Evolutionary conservation across 257 asterid genomes (phyloP), one percentile per base, ranked within the genome.

Genomic region (Hygrophila difformis): DNA sequence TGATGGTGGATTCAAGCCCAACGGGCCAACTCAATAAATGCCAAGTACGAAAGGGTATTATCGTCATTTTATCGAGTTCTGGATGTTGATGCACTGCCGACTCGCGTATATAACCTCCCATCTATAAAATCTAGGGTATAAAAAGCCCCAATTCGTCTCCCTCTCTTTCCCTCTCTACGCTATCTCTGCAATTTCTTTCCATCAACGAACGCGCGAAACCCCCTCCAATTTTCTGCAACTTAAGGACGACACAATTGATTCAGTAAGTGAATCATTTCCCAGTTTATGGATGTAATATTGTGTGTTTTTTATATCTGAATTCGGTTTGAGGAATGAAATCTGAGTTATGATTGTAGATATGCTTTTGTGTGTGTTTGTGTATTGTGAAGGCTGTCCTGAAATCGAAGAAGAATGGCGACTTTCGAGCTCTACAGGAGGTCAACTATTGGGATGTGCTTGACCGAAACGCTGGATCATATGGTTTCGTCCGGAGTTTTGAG

Each of bases 401-500:
- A 1, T 29, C 39, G 35, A 37, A 42, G 5, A 33, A 33, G 16
- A 55, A 88, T 88, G 97, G 87, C 97, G 47, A 88, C 95, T 51
- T 88, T 88, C 43, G 97, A 88, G 76, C 68, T 88, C 55, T 84
- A 88, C 63, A 48, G 95, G 61, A 76, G 93, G 63, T 88, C 97
- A 3, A 81, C 97, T 38, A 75, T 84, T 47, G 97, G 97, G 44
- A 81, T 81, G 94, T 84, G 95, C 56, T 63, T 84, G 71, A 78
- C 93, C 8, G 94, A 84, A 44, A 74, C 95, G 22, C 88, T 84
- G 28, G 97, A 88, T 68, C 93, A 81, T 69, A 77, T 88, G 94
- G 94, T 84, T 14, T 65, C 77, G 3, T 61, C 60, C 1, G 95
- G 95, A 14, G 44, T 50, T 50, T 88, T 88, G 56, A 76, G 79